Conservation (phyloP, 2,329 filamentous ascomycete genomes). For the Talaromyces atroroseus region DNA sequence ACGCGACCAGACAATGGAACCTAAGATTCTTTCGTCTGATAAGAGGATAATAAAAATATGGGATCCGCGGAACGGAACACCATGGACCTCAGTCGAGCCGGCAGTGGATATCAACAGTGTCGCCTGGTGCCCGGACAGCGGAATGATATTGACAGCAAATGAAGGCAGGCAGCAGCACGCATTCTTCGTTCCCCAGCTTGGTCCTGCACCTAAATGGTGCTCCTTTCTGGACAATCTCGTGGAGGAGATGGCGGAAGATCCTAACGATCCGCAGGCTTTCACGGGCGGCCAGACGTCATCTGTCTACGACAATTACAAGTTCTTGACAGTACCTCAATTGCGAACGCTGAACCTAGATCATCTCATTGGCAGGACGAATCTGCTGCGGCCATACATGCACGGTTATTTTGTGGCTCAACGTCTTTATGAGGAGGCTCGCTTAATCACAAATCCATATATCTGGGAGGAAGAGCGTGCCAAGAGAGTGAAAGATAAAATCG, state of each 20-base stretch:
- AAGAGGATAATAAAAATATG: conserved; percentile 97
- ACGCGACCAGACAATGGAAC: conserved; percentile 60
- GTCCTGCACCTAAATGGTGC: conserved; percentile 91
- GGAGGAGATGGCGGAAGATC: conserved; percentile 92
- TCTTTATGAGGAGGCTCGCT: conserved; percentile 86
- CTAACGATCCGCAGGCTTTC: conserved; percentile 56
- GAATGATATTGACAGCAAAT: conserved; percentile 95
- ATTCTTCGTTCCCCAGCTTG: conserved; percentile 90
- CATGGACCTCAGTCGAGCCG: conserved; percentile 95
- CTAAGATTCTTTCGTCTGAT: conserved; percentile 84
- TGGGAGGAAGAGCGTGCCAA: conserved; percentile 90
- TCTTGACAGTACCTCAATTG: conserved; percentile 82
- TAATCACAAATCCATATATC: conserved; percentile 90
- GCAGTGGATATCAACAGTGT: conserved; percentile 92
- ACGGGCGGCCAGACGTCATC: conserved; percentile 51
- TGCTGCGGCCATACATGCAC: conserved; percentile 96
- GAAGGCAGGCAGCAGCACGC: conserved; percentile 92
- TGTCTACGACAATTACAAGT: conserved; percentile 99
- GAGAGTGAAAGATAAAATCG: conserved; percentile 88
- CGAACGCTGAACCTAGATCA: conserved; percentile 81
- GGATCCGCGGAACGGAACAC: conserved; percentile 73
- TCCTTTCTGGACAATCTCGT: conserved; percentile 95
- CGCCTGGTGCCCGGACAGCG: conserved; percentile 83
- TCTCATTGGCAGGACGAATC: conserved; percentile 80
- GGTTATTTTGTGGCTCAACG: conserved; percentile 96